phyloP scores from a whole-genome alignment of 371 early-diverging fungal genomes.

The Mucor irregularis region DNA sequence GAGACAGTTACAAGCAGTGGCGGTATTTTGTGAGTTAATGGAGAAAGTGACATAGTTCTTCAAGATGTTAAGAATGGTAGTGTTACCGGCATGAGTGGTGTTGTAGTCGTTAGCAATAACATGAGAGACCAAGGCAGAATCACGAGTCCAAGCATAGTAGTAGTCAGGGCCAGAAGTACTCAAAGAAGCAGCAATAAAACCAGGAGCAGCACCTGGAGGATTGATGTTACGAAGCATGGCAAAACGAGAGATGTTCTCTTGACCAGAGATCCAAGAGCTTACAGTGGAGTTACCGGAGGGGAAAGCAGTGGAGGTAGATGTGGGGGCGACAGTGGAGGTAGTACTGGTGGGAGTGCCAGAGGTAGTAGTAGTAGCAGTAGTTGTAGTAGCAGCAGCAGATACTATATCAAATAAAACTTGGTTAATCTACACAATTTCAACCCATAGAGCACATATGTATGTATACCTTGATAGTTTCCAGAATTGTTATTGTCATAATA shows the following conservation, averaged over 20 bases:
- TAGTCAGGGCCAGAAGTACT: conserved; percentile 64
- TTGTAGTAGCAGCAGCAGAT: conserved; percentile 4
- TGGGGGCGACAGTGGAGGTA: conserved; percentile 15
- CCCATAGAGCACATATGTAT: background rate
- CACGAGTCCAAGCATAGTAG: conserved; percentile 78
- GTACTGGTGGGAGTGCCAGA: conserved; percentile 18
- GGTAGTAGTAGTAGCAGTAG: conserved; percentile 11
- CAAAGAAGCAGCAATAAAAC: conserved; percentile 44
- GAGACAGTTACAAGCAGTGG: conserved; percentile 48
- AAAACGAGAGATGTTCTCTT: conserved; percentile 24
- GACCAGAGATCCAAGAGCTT: conserved; percentile 15
- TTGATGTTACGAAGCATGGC: conserved; percentile 34
- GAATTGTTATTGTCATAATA: conserved; percentile 43
- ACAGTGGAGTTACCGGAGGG: conserved; percentile 30
- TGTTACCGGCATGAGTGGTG: conserved; percentile 18
- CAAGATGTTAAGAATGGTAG: conserved; percentile 15
- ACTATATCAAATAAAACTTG: too few species aligned
- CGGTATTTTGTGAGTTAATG: conserved; percentile 28
- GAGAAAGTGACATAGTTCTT: conserved; percentile 38
- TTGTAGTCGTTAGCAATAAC: conserved; percentile 35
- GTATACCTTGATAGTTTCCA: conserved; percentile 12
- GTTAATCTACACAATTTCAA: background rate
- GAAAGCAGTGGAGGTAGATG: conserved; percentile 14
- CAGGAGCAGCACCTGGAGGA: conserved; percentile 31
- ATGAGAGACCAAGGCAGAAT: conserved; percentile 64